phyloP scores from a whole-genome alignment of 495 filamentous ascomycete species.

The Podospora conica region DNA sequence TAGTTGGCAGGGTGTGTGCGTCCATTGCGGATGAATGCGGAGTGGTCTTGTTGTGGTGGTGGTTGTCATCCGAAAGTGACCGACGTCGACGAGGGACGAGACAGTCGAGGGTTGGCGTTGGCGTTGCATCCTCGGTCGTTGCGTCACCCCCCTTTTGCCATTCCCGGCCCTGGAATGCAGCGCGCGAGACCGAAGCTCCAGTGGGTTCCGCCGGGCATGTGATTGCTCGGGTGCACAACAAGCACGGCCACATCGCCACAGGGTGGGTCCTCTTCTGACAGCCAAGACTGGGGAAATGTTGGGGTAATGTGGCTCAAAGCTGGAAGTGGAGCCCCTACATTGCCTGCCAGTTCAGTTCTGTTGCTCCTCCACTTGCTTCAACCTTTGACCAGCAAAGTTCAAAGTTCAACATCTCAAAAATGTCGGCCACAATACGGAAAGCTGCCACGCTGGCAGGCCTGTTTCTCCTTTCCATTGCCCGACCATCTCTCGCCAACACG shows the following conservation, averaged over 20 bases:
- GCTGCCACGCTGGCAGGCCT: neutral
- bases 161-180: slow-evolving; percentile 18
- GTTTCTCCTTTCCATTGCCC: slow-evolving; percentile 8
- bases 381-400: neutral
- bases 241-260: neutral
- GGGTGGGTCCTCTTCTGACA: neutral
- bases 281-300: slow-evolving; percentile 15
- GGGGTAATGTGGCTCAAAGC: slow-evolving; percentile 6
- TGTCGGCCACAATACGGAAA: neutral
- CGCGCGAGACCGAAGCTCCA: neutral
- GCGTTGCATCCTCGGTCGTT: slow-evolving; percentile 24
- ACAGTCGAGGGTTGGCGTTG: neutral
- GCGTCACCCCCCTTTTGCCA: slow-evolving; percentile 33
- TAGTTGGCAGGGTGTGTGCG: neutral
- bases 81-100: neutral
- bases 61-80: no score
- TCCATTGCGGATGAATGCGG: neutral
- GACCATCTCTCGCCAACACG: slow-evolving; percentile 54
- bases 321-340: no score
- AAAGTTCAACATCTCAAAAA: neutral
- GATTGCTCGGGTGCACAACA: slow-evolving; percentile 11
- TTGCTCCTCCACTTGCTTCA: neutral
- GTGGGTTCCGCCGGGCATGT: slow-evolving; percentile 20
- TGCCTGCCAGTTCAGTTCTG: no score
- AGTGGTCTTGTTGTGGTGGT: no score